phyloP scores from a whole-genome alignment of 148 eudicot species.

The Camellia sinensis region DNA sequence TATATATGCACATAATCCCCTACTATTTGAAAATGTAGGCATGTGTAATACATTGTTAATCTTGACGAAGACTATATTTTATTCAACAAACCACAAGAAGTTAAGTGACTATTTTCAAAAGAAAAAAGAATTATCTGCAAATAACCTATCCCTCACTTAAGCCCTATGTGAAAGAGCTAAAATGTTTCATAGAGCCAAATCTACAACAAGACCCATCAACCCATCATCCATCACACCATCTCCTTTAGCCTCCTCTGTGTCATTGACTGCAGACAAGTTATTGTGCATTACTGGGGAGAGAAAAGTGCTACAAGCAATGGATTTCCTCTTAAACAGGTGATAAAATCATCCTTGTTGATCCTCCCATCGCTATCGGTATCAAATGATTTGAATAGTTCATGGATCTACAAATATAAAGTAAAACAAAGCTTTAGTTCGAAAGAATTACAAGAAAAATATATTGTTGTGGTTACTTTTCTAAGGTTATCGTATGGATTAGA shows the following conservation, averaged over 20 bases:
- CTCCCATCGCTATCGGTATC: slow-evolving; percentile 45
- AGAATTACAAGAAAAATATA: neutral
- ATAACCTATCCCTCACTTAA: too few species aligned
- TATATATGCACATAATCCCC: too few species aligned
- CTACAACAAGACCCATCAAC: neutral
- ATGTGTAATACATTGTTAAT: too few species aligned
- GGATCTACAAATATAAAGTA: slow-evolving; percentile 35
- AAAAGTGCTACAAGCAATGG: slow-evolving; percentile 54
- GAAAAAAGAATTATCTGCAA: too few species aligned
- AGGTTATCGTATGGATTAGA: neutral
- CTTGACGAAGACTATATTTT: too few species aligned
- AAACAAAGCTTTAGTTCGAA: neutral
- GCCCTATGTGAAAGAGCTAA: neutral
- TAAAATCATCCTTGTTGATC: slow-evolving; percentile 54
- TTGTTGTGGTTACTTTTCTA: neutral
- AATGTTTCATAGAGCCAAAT: neutral
- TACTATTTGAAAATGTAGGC: too few species aligned
- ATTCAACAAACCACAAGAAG: too few species aligned
- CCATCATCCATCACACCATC: neutral
- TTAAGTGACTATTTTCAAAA: too few species aligned
- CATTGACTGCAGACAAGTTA: slow-evolving; percentile 6
- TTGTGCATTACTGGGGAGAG: slow-evolving; percentile 31
- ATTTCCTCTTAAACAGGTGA: slow-evolving; percentile 44
- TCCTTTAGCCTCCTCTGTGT: neutral
- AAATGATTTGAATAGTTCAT: slow-evolving; percentile 46